Conservation (phyloP, 2,329 filamentous ascomycete genomes). For the Fragosphaeria purpurea region DNA sequence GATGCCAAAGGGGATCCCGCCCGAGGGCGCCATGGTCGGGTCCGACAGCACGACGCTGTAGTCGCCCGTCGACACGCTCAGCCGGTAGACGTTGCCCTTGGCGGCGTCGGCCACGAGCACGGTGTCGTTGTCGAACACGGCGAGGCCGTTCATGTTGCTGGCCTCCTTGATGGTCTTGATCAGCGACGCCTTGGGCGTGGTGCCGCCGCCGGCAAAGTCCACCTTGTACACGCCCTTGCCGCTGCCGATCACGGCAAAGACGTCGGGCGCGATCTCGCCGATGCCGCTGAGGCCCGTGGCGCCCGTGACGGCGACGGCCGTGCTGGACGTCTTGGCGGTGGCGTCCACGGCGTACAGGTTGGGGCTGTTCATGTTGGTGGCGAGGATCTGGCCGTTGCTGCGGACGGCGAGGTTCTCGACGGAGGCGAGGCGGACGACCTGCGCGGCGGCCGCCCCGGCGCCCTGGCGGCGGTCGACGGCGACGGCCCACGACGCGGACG, state of each 20-base stretch:
- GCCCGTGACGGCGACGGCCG: slow-evolving; percentile 18
- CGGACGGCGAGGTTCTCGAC: slow-evolving; percentile 23
- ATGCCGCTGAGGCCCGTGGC: slow-evolving; percentile 21
- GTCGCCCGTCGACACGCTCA: slow-evolving; percentile 19
- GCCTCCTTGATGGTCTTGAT: slow-evolving; percentile 21
- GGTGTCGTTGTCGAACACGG: slow-evolving; percentile 20
- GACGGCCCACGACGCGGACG: slow-evolving; percentile 1
- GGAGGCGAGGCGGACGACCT: slow-evolving; percentile 19
- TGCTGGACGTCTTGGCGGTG: slow-evolving; percentile 16
- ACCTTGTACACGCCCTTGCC: slow-evolving; percentile 22
- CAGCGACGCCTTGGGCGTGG: slow-evolving; percentile 15
- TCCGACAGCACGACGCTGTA: slow-evolving; percentile 17
- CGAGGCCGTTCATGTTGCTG: slow-evolving; percentile 22
- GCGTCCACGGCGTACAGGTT: slow-evolving; percentile 21
- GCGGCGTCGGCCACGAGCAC: slow-evolving; percentile 23
- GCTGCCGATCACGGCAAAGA: slow-evolving; percentile 22
- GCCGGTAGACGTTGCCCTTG: slow-evolving; percentile 19
- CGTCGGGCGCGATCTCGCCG: slow-evolving; percentile 20
- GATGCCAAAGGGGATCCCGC: slow-evolving; percentile 23
- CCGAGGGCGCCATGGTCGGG: slow-evolving; percentile 21
- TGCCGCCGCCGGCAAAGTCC: slow-evolving; percentile 16
- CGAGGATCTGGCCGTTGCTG: slow-evolving; percentile 21
- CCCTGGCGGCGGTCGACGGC: slow-evolving; percentile 16
- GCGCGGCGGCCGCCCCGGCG: slow-evolving; percentile 14
- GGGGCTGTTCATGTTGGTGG: slow-evolving; percentile 24